Conservation (phyloP, 2,329 filamentous ascomycete species). For the Leptographium procerum region DNA sequence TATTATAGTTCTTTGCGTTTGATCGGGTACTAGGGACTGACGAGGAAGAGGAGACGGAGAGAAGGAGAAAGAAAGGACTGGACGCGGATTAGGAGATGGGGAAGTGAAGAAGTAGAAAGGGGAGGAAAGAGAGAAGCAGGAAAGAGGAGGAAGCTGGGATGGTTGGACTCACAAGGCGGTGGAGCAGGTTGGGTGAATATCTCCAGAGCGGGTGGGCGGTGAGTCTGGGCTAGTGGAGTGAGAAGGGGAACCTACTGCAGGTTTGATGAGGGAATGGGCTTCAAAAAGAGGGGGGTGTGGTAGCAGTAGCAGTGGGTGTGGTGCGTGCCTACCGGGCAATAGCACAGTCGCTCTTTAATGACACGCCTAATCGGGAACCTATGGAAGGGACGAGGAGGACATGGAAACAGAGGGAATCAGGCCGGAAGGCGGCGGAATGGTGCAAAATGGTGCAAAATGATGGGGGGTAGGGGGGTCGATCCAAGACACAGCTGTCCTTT, state of each 20-base stretch:
- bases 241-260: conserved; percentile 1
- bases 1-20: conserved; percentile 8
- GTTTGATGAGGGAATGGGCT: conserved; percentile 6
- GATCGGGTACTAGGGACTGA: conserved; percentile 8
- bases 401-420: conserved; percentile 9
- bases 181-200: background rate
- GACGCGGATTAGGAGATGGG: conserved; percentile 4
- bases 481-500: background rate
- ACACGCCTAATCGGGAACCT: background rate
- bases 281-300: background rate
- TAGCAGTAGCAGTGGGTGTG: background rate
- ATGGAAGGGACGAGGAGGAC: conserved; percentile 3
- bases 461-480: too few species aligned
- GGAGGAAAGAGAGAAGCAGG: conserved; percentile 19
- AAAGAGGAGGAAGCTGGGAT: conserved; percentile 15
- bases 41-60: conserved; percentile 15
- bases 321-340: background rate
- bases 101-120: conserved; percentile 9
- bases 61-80: conserved; percentile 5
- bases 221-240: conserved; percentile 2
- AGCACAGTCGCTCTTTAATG: background rate
- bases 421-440: conserved; percentile 3
- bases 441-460: background rate
- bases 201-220: conserved; percentile 4
- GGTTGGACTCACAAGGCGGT: background rate